Conservation (phyloP, 352 stramenopile genomes). For the Phytophthora citrophthora region DNA sequence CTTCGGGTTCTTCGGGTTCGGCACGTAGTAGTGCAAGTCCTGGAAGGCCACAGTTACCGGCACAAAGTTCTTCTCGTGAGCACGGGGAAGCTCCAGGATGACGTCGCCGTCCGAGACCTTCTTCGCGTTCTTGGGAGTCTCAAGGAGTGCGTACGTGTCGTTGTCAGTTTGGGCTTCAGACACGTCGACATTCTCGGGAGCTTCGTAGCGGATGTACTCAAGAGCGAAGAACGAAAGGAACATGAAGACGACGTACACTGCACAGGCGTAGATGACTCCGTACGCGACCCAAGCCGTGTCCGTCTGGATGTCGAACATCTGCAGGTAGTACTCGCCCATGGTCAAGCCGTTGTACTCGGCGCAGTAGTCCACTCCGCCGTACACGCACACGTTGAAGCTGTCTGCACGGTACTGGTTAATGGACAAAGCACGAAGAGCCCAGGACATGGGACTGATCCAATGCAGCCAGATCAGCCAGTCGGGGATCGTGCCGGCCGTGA, state of each 20-base stretch:
- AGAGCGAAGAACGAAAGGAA: conserved; percentile 22
- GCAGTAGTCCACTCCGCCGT: conserved; percentile 35
- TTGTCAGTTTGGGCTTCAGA: conserved; percentile 10
- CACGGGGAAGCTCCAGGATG: conserved; percentile 1
- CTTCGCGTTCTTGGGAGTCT: conserved; percentile 20
- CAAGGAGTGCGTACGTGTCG: conserved; percentile 17
- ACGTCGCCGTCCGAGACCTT: conserved; percentile 37
- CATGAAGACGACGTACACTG: conserved; percentile 36
- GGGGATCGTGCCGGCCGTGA: conserved; percentile 40
- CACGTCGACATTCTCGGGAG: conserved; percentile 24
- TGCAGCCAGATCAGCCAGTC: conserved; percentile 33
- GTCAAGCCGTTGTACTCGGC: conserved; percentile 31
- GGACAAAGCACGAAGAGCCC: conserved; percentile 22
- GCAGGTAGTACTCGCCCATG: conserved; percentile 45
- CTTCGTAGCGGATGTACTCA: conserved; percentile 30
- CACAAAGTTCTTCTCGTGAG: conserved; percentile 22
- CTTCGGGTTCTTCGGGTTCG: conserved; percentile 16
- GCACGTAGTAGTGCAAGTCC: conserved; percentile 33
- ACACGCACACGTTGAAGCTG: conserved; percentile 34
- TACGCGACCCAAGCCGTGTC: conserved; percentile 26
- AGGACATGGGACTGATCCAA: conserved; percentile 49
- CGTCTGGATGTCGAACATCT: conserved; percentile 27
- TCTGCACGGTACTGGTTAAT: conserved; percentile 40
- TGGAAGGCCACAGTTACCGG: conserved; percentile 29
- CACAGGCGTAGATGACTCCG: conserved; percentile 24